A percentile compares a stretch with the other conserved stretches of the same genome.
Evolutionary conservation across 2,329 filamentous ascomycete genomes (phyloP).

Genomic region (Paracamarosporium sp.): DNA sequence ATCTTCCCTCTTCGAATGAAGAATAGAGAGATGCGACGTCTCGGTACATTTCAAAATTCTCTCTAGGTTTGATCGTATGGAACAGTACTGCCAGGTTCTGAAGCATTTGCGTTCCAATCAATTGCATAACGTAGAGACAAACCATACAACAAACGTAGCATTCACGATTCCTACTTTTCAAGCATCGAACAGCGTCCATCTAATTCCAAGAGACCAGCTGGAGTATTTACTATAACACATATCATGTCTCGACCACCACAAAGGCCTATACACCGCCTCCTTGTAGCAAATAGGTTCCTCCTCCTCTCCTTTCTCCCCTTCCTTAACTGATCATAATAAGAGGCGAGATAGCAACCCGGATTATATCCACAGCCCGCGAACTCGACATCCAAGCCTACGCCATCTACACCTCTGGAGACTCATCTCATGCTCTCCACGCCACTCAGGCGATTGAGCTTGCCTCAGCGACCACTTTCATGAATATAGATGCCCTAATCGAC

Average conservation of each 20-base stretch:
- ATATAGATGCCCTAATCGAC: slow-evolving; percentile 56
- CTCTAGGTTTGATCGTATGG: neutral
- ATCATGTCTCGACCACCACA: slow-evolving; percentile 30
- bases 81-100: too few relatives aligned
- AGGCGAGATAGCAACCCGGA: slow-evolving; percentile 69
- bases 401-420: slow-evolving; percentile 63
- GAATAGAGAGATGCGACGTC: neutral
- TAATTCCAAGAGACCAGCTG: neutral
- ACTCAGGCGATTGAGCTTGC: slow-evolving; percentile 58
- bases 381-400: slow-evolving; percentile 63
- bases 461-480: slow-evolving; percentile 61
- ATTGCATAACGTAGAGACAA: too few relatives aligned
- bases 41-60: neutral
- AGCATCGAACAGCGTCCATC: neutral
- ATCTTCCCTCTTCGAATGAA: neutral
- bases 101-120: too few relatives aligned
- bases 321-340: slow-evolving; percentile 37
- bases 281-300: slow-evolving; percentile 61
- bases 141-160: too few relatives aligned
- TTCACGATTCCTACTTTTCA: too few relatives aligned
- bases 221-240: neutral
- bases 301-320: neutral
- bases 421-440: slow-evolving; percentile 61
- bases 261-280: slow-evolving; percentile 56
- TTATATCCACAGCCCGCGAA: slow-evolving; percentile 66